phyloP scores from a whole-genome alignment of 73 alveolate genomes.

The Uronychia binucleata region DNA sequence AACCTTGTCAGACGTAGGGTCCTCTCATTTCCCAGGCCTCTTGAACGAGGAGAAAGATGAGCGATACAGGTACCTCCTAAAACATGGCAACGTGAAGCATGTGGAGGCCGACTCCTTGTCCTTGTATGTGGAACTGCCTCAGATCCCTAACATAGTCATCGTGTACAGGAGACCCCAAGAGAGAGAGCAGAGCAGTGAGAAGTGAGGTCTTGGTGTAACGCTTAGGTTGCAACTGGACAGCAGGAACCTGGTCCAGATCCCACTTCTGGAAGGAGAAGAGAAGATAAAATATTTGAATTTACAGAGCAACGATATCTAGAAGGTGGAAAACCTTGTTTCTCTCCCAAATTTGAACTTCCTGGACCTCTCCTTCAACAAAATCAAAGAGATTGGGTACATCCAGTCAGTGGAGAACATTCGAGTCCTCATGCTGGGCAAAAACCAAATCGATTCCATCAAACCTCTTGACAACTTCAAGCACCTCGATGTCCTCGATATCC shows the following conservation, averaged over 20 bases:
- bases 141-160: slow-evolving; percentile 78
- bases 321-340: slow-evolving; percentile 78
- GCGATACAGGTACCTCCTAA: slow-evolving; percentile 69
- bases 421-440: slow-evolving; percentile 68
- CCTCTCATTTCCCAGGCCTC: slow-evolving; percentile 12
- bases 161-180: slow-evolving; percentile 71
- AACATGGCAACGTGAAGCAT: slow-evolving; percentile 73
- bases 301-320: slow-evolving; percentile 65
- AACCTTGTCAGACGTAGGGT: slow-evolving; percentile 28
- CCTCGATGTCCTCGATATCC: slow-evolving; percentile 79
- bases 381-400: slow-evolving; percentile 74
- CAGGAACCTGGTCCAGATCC: slow-evolving; percentile 69
- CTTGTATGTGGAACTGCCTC: slow-evolving; percentile 80
- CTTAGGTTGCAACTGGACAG: slow-evolving; percentile 48
- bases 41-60: slow-evolving; percentile 76
- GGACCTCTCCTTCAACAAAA: slow-evolving; percentile 69
- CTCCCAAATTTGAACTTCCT: slow-evolving; percentile 72
- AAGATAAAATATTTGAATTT: slow-evolving; percentile 72
- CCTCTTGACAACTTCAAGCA: slow-evolving; percentile 57
- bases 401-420: slow-evolving; percentile 69
- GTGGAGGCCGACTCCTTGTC: slow-evolving; percentile 72
- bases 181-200: slow-evolving; percentile 43
- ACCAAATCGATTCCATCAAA: slow-evolving; percentile 64
- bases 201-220: neutral
- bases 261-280: slow-evolving; percentile 85